phyloP scores from a whole-genome alignment of 306 rosid species.

The Lathyrus aphaca region DNA sequence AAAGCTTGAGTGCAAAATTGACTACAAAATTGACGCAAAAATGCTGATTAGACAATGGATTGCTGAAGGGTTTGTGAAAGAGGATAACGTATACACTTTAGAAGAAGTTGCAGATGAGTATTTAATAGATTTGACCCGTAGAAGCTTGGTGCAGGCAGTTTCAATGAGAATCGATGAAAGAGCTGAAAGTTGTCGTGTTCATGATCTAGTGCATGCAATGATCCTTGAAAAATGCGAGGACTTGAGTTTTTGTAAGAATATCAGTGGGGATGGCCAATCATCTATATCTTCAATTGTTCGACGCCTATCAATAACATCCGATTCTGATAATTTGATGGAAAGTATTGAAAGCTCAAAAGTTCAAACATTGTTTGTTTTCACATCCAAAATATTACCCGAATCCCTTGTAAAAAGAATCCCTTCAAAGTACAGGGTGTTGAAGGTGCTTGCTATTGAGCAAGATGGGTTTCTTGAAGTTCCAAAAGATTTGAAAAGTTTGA shows the following conservation, averaged over 20 bases:
- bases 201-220: neutral
- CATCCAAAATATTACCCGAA: neutral
- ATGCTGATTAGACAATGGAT: conserved; percentile 7
- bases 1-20: too few species aligned
- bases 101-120: neutral
- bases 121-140: conserved; percentile 17
- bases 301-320: neutral
- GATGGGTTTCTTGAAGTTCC: neutral
- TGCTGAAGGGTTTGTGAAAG: conserved; percentile 12
- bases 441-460: neutral
- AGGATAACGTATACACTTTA: neutral
- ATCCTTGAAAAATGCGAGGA: conserved; percentile 5
- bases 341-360: neutral
- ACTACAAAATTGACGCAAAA: neutral
- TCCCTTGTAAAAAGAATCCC: neutral
- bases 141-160: conserved; percentile 31
- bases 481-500: neutral
- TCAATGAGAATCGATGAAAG: neutral
- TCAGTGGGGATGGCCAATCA: neutral
- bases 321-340: neutral
- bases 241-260: neutral
- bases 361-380: neutral
- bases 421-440: neutral
- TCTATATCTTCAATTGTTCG: neutral
- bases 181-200: neutral